These are phyloP conservation scores for Kazachstania psychrophila DNA, from an alignment of 805 yeast species.

Conservation along the genomic window DNA sequence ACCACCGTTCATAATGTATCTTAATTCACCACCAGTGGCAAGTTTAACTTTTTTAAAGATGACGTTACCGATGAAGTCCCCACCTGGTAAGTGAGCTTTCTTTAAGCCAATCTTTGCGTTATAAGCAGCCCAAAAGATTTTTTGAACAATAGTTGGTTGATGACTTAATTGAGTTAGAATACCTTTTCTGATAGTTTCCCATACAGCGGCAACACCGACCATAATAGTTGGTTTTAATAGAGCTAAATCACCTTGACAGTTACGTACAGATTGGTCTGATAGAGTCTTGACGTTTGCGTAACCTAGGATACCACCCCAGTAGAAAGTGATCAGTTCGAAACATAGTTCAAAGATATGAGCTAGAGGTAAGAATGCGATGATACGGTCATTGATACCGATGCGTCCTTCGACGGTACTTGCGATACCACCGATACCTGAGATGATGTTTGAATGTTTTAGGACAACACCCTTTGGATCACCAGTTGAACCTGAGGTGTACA, in stretches of 20 bases:
- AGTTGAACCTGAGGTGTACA: constrained; percentile 67
- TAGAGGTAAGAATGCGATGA: constrained; percentile 84
- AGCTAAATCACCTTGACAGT: constrained; percentile 81
- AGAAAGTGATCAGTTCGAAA: constrained; percentile 67
- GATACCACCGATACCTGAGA: constrained; percentile 84
- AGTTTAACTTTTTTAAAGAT: constrained; percentile 82
- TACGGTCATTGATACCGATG: constrained; percentile 52
- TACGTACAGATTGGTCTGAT: constrained; percentile 68
- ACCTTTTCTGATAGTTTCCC: constrained; percentile 95
- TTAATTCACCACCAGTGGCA: constrained; percentile 89
- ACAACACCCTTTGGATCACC: constrained; percentile 77
- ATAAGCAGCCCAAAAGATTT: constrained; percentile 83
- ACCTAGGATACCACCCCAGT: constrained; percentile 86
- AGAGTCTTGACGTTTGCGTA: constrained; percentile 90
- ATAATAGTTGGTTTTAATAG: constrained; percentile 85
- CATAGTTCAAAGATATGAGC: constrained; percentile 94
- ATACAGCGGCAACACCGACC: constrained; percentile 98
- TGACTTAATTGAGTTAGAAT: constrained; percentile 64
- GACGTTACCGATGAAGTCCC: constrained; percentile 49
- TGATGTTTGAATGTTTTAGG: constrained; percentile 51
- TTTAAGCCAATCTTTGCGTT: constrained; percentile 56
- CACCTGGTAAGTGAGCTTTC: constrained; percentile 65
- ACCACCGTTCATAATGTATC: constrained; percentile 77
- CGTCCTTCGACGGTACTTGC: constrained; percentile 48
- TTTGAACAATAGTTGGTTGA: constrained; percentile 59